A percentile compares a stretch with the other conserved stretches of the same genome.
These are phyloP conservation scores for Sordaria brevicollis DNA, from an alignment of 495 filamentous ascomycete genomes.

Conservation along the genomic window DNA sequence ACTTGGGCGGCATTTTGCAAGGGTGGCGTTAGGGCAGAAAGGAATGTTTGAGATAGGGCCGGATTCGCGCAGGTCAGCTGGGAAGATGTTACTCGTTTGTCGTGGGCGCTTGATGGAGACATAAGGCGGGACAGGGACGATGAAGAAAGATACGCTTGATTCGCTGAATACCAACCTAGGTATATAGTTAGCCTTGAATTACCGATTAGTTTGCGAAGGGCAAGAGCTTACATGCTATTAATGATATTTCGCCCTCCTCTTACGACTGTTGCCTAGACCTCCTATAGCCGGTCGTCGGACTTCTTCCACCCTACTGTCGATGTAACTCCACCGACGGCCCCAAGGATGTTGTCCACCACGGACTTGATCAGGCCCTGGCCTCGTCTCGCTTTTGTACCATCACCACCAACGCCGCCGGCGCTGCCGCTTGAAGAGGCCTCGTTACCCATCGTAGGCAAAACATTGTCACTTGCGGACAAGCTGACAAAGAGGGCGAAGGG, in stretches of 20 bases:
- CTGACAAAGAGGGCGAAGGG: constrained; percentile 94
- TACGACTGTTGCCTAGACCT: background rate
- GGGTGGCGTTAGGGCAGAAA: background rate
- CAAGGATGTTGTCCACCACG: constrained; percentile 64
- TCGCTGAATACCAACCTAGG: background rate
- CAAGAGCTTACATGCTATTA: background rate
- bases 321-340: constrained; percentile 62
- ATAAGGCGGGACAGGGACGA: background rate
- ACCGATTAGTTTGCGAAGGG: background rate
- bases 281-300: constrained; percentile 24
- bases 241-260: background rate
- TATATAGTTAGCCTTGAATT: background rate
- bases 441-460: constrained; percentile 71
- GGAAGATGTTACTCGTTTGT: background rate
- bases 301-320: constrained; percentile 58
- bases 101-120: background rate
- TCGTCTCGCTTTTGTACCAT: constrained; percentile 43
- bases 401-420: constrained; percentile 18
- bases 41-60: background rate
- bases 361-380: constrained; percentile 86
- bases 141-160: background rate
- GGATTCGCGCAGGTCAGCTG: background rate
- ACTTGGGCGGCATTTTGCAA: background rate
- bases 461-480: constrained; percentile 85
- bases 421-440: constrained; percentile 24